These are phyloP conservation scores for Microthlaspi erraticum DNA, from an alignment of 345 rosid genomes.

Conservation along the genomic window DNA sequence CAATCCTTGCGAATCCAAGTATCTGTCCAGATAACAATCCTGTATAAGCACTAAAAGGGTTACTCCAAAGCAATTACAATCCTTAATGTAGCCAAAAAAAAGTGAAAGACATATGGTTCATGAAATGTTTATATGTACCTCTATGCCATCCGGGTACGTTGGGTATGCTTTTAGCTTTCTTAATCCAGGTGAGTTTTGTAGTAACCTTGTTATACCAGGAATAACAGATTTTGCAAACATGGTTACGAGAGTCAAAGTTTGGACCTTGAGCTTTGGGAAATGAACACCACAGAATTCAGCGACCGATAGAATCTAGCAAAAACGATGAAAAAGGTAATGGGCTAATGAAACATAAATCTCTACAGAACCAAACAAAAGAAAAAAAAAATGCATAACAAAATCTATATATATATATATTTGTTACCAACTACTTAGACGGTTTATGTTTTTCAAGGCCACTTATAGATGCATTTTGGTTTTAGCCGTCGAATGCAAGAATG, in stretches of 20 bases:
- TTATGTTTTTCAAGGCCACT: no score
- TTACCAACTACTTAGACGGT: neutral
- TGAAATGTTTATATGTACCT: neutral
- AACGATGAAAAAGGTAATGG: no score
- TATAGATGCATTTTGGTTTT: no score
- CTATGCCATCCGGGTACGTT: neutral
- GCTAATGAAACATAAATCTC: no score
- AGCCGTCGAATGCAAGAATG: conserved; percentile 12
- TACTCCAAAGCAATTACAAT: neutral
- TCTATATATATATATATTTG: no score
- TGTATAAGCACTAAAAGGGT: neutral
- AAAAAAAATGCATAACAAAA: neutral
- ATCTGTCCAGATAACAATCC: neutral
- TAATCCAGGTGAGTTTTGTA: conserved; percentile 31
- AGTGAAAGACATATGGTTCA: no score
- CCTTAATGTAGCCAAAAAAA: no score
- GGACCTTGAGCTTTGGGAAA: conserved; percentile 8
- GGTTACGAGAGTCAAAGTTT: conserved; percentile 5
- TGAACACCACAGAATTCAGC: neutral
- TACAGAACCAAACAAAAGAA: neutral
- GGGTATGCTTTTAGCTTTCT: conserved; percentile 32
- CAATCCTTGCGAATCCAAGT: neutral
- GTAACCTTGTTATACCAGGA: conserved; percentile 25
- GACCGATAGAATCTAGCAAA: conserved; percentile 18
- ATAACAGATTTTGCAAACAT: neutral